A percentile compares a stretch with the other conserved stretches of the same genome.
Conservation (phyloP, 352 stramenopile genomes). For the Thraustochytrium striatum region DNA sequence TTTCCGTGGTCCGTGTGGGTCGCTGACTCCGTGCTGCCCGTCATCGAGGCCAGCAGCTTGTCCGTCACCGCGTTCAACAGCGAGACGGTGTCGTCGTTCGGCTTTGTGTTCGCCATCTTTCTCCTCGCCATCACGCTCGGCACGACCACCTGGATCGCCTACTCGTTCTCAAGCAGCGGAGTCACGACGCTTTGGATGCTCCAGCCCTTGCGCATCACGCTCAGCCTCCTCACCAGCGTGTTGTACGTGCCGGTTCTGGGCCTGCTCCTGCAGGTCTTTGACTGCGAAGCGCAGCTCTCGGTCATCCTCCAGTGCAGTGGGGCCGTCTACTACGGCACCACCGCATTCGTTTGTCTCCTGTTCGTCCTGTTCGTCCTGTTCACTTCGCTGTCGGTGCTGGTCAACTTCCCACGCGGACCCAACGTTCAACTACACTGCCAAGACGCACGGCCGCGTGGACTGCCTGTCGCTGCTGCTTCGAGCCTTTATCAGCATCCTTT, state of each 20-base stretch:
- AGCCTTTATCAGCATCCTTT: constrained; percentile 7
- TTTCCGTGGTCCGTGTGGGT: constrained; percentile 35
- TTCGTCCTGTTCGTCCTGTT: constrained; percentile 5
- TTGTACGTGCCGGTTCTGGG: constrained; percentile 18
- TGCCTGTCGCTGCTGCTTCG: not conserved
- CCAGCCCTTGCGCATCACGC: not conserved
- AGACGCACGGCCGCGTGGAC: not conserved
- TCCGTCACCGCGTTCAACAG: too few relatives aligned
- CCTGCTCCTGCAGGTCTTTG: constrained; percentile 1
- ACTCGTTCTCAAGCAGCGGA: not conserved
- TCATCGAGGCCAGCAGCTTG: constrained; percentile 2
- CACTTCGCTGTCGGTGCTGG: constrained; percentile 1
- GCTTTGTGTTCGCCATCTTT: not conserved
- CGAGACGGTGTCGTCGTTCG: not conserved
- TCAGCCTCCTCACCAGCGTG: not conserved
- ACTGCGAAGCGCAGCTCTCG: not conserved
- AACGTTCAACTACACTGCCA: not conserved
- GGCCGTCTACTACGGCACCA: not conserved
- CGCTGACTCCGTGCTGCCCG: not conserved
- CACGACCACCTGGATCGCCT: not conserved
- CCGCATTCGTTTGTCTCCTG: not conserved
- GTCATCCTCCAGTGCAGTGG: constrained; percentile 1
- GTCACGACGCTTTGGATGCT: constrained; percentile 3
- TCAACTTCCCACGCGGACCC: constrained; percentile 16
- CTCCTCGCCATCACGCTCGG: not conserved